Base-by-base conservation (phyloP, 2,329 filamentous ascomycete genomes). In the Ophiocordyceps camponoti-saundersi region DNA sequence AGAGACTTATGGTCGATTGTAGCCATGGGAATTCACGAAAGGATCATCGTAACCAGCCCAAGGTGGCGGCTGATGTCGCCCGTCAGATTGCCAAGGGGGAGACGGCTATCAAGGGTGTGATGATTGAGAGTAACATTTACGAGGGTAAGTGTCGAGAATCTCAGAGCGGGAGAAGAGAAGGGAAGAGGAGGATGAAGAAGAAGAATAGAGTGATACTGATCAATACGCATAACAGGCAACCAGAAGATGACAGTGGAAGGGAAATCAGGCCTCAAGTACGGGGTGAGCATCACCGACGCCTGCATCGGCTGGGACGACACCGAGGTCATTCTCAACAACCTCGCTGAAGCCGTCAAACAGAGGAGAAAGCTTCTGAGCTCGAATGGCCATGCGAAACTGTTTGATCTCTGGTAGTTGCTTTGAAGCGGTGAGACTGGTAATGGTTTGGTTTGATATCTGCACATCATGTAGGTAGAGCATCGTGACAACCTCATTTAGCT, bases 41-140 rank as follows among this genome's bases (percentile, higher is more conserved):
- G 75, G 79, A 96, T 67, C 90, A 96, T 74, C 88, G 80, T 69
- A 98, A 96, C 66, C 92, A 98, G 68, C 89, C 89, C 54, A 88
- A 90, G 73, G 92, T 96, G 20, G 89, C 88, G 4, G 79, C 79
- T 45, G 76, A 72, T 11, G 64, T 98, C 48, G 88, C 85, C 2
- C 80, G 85, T 58, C 92, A 96, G 68, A 84, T 98, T 49, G 73
- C 81, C 47, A 77, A 75, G 48, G 92, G 92, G 34, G 90, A 96
- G 69, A 74, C 75, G 3, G 82, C 72, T 44, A 92, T 98, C 59
- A 90, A 95, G 79, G 92, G 92, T 57, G 86, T 96, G 49, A 96
- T 98, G 92, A 94, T 98, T 59, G 92, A 98, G 72, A 93, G 85
- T 65, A 85, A 96, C 65, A 92, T 96, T 67, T 83, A 90, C 57